A percentile compares a stretch with the other conserved stretches of the same genome.
phyloP scores from a whole-genome alignment of 2,329 filamentous ascomycete genomes.

The Xylaria sp. region DNA sequence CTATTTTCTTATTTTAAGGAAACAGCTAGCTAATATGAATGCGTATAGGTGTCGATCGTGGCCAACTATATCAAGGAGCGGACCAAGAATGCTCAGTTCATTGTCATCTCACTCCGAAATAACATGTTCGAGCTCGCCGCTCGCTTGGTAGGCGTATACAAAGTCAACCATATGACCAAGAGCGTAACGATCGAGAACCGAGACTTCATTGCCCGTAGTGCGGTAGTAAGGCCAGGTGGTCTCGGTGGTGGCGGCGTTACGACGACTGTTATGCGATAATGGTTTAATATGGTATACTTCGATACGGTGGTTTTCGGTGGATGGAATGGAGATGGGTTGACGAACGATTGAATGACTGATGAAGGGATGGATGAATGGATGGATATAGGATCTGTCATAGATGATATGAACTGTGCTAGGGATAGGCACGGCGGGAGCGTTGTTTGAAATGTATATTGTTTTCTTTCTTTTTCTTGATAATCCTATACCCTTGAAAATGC shows the following conservation, averaged over 20 bases:
- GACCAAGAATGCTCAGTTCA: slow-evolving; percentile 99
- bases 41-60: slow-evolving; percentile 86
- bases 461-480: neutral
- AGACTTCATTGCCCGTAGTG: slow-evolving; percentile 70
- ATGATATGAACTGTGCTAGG: slow-evolving; percentile 12
- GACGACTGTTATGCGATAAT: slow-evolving; percentile 31
- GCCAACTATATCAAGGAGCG: slow-evolving; percentile 99
- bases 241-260: slow-evolving; percentile 29
- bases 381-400: slow-evolving; percentile 7
- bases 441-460: slow-evolving; percentile 10
- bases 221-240: slow-evolving; percentile 37
- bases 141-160: slow-evolving; percentile 95
- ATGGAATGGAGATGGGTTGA: neutral
- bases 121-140: slow-evolving; percentile 99
- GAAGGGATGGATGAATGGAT: neutral
- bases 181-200: slow-evolving; percentile 88
- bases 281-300: too few relatives aligned
- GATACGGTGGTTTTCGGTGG: neutral
- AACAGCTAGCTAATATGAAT: slow-evolving; percentile 8
- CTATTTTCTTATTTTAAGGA: slow-evolving; percentile 32
- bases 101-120: slow-evolving; percentile 96
- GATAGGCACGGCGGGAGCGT: slow-evolving; percentile 13
- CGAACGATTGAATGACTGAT: slow-evolving; percentile 12
- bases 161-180: slow-evolving; percentile 99
- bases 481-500: slow-evolving; percentile 3